Evolutionary conservation across 257 asterid genomes (phyloP), one percentile per base, ranked within the genome.

Genomic region (Pogostemon cablin): DNA sequence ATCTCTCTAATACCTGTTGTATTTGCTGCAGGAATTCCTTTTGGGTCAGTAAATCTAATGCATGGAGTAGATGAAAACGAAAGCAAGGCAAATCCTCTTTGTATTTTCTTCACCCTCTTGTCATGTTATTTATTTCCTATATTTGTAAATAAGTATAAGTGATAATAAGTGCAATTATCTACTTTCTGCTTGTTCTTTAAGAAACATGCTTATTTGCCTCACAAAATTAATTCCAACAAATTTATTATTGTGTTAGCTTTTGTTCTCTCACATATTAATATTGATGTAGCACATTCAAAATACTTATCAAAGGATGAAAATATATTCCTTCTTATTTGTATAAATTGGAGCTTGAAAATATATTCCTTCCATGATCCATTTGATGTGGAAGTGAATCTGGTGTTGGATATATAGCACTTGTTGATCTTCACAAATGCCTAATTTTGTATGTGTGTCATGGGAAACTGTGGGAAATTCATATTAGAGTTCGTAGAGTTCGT

Each of bases 51-150:
- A 73, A 95, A 95, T 86, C 86, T 95, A 72, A 72, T 86, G 87
- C 86, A 87, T 63, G 99, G 99, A 71, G 96, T 95, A 25, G 99
- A 95, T 83, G 96, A 89, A 79, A 83, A 89, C 69, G 99, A 95
- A 91, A 95, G 95, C 98, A 95, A 95, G 99, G 99, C 86, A 87
- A 82, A 86, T 57, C 87, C 83, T 85, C 86, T 88, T 76, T 80
- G 85, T 84, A 80, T 82, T 85, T 75, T 84, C 86, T 88, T 85
- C 69, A 60, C 86, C 91, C 84, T 82, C 77, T 77, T 72, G 68
- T 54, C 53, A 46, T 74, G 70, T 80, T 68, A 48, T 48, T 68
- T 72, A 43, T 47, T 81, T 69, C 70, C 39, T 60, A 44, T 32
- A 55, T 58, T 54, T 37, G 64, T 48, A 50, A 73, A 72, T 17